A percentile compares a stretch with the other conserved stretches of the same genome.
phyloP scores from a whole-genome alignment of 2,329 filamentous ascomycete genomes.

The Fusarium equiseti region DNA sequence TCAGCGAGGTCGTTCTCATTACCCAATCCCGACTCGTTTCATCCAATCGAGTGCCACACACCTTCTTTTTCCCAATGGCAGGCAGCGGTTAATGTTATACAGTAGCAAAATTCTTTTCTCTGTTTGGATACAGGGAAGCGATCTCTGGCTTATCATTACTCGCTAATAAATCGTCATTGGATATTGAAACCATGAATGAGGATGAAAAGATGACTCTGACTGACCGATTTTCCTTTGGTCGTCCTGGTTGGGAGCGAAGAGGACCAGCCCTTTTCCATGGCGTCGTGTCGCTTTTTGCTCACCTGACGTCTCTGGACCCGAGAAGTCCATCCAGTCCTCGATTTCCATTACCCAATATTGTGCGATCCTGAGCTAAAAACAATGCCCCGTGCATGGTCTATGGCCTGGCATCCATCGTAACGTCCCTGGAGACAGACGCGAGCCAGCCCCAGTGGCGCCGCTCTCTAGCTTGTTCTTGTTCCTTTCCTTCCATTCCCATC shows the following conservation, averaged over 20 bases:
- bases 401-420: slow-evolving; percentile 6
- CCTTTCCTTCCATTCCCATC: slow-evolving; percentile 24
- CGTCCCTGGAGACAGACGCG: slow-evolving; percentile 27
- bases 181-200: slow-evolving; percentile 9
- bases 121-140: slow-evolving; percentile 28
- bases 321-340: slow-evolving; percentile 56
- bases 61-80: slow-evolving; percentile 33
- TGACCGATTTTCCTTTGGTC: slow-evolving; percentile 2
- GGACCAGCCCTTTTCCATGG: slow-evolving; percentile 39
- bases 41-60: slow-evolving; percentile 50
- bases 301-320: slow-evolving; percentile 44
- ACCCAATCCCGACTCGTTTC: slow-evolving; percentile 50
- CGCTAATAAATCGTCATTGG: slow-evolving; percentile 37
- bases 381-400: slow-evolving; percentile 44
- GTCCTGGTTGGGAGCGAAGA: neutral
- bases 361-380: slow-evolving; percentile 49
- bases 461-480: slow-evolving; percentile 27
- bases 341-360: slow-evolving; percentile 65
- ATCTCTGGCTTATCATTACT: slow-evolving; percentile 33
- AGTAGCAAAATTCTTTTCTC: slow-evolving; percentile 33
- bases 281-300: slow-evolving; percentile 44
- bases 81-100: slow-evolving; percentile 22
- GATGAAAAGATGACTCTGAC: slow-evolving; percentile 8
- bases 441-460: slow-evolving; percentile 36
- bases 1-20: slow-evolving; percentile 52